Base-by-base conservation (phyloP, 768 basidiomycete genomes). In the Tricholoma sp. region DNA sequence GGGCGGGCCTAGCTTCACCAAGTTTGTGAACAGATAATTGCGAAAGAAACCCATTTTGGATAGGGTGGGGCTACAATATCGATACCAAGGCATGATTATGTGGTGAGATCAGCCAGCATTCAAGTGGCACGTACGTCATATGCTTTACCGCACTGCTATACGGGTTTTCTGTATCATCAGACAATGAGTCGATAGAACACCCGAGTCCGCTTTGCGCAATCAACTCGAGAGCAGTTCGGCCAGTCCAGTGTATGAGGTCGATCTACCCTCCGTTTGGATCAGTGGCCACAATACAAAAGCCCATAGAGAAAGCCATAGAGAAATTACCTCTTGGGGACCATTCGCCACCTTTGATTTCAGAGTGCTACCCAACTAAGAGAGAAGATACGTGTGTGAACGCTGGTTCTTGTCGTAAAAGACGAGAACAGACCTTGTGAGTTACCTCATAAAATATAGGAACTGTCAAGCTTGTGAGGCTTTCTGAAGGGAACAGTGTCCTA, bases 191-290 rank as follows among this genome's bases (percentile, higher is more conserved):
- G 42, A 71, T 70, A 0, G 68, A 68, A 54, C 64, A 68, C 18
- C 71, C 70, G 33, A 70, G 62, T 2, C 68, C 66, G 52, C 68
- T 66, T 48, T 67, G 69, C 6, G 65, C 68, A 17, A 72, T 66
- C 31, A 69, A 60, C 56, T 70, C 70, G 6, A 72, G 59, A 2
- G 68, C 66, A 2, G 66, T 67, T 28, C 69, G 59, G 1, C 65
- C 58, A 58, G 65, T 64, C 71, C 69, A 72, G n/a, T 58, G 56
- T 5, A 62, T 54, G 1, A 70, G 47, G 52, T 70, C 67, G 17
- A 70, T 62, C 67, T 68, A 45, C n/a, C 2, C 24, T 10, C 17
- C 20, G 12, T 3, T 36, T n/a, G 31, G 24, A 6, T 17, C n/a
- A 11, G 24, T 42, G 1, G n/a, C 15, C n/a, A 34, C 13, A 24